Base-by-base conservation (phyloP, 371 early-diverging fungal species). In the Actinomucor elegans region DNA sequence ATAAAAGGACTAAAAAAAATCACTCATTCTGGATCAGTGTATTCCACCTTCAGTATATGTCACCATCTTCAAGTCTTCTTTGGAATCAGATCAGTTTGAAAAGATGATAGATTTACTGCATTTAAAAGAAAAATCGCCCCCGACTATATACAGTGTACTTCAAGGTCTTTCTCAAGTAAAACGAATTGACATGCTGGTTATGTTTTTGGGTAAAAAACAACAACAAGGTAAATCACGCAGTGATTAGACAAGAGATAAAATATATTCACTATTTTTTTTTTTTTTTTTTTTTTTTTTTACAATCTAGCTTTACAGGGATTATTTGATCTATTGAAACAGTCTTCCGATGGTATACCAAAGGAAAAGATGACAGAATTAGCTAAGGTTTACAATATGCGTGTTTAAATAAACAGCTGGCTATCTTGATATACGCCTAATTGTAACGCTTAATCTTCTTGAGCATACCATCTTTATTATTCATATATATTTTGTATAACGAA, bases 61-160 rank as follows among this genome's bases (percentile, higher is more conserved):
- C 12, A 46, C 44, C 0, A 57, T 91, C 12, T 89, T 93, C 61
- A 84, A 86, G 42, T 84, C 80, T 15, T 86, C 90, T 1, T 58
- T 93, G n/a, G 91, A 91, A 43, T 75, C 85, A 1, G 81, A 80
- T 38, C 84, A 90, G 48, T 65, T 93, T 55, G 69, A 81, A 29
- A 69, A 74, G 34, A 86, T 90, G 55, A 56, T 87, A 17, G 57
- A 71, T 5, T 61, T 89, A 17, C 50, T 87, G 34, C 69, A 71
- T 31, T 37, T 4, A 44, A 77, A 77, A 23, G 54, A 71, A 27
- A 77, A 79, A 26, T 48, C 68, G 6, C 57, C 71, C 14, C 41
- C 69, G 29, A 67, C 64, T 5, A 69, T 80, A 4, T 75, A 63
- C 26, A 55, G 64, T 18, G 71, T 72, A 9, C 50, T 90, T 15